Percentiles rank a stretch among this genome's conserved stretches.
These are phyloP conservation scores for Tetraselmis chui DNA, from an alignment of 139 green algal species.

Conservation along the genomic window DNA sequence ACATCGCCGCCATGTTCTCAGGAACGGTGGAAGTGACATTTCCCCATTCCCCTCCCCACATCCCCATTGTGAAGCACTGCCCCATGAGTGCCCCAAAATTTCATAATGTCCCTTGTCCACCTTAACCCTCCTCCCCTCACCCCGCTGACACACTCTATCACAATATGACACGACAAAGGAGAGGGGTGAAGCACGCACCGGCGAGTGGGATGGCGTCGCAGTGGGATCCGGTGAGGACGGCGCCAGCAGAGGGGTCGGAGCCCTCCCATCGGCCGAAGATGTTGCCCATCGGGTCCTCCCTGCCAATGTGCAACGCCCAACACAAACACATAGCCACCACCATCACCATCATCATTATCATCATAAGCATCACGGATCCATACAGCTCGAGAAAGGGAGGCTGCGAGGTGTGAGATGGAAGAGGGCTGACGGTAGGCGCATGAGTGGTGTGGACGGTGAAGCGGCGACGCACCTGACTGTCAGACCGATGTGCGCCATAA, in stretches of 20 bases:
- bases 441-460: not conserved
- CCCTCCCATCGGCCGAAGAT: slow-evolving; percentile 81
- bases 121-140: no score
- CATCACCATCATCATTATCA: not conserved
- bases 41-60: no score
- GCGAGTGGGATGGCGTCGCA: slow-evolving; percentile 88
- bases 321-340: not conserved
- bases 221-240: slow-evolving; percentile 81
- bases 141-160: no score
- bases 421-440: not conserved
- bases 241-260: slow-evolving; percentile 24
- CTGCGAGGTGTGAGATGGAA: no score
- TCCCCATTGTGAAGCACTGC: no score
- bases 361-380: no score
- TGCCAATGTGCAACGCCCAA: slow-evolving; percentile 9
- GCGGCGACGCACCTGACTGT: slow-evolving; percentile 21
- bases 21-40: no score
- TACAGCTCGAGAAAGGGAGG: no score
- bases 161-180: no score
- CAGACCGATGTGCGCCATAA: slow-evolving; percentile 70
- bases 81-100: no score
- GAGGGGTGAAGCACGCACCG: slow-evolving; percentile 30
- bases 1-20: no score
- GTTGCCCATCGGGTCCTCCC: slow-evolving; percentile 86
- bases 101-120: no score